Base-by-base conservation (phyloP, 2,329 filamentous ascomycete species). In the Diaporthe caulivora region DNA sequence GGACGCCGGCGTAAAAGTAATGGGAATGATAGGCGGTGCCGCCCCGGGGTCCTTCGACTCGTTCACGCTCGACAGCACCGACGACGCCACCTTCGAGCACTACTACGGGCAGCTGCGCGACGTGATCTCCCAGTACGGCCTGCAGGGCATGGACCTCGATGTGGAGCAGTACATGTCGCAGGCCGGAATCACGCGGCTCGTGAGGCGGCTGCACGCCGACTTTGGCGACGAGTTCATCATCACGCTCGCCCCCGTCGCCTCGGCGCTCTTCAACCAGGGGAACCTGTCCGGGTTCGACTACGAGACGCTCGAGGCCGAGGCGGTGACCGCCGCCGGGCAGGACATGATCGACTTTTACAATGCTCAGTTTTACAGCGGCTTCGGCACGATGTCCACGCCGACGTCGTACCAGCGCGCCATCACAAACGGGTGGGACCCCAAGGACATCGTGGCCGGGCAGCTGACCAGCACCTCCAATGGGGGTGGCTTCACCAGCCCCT, bases 11-110 rank as follows among this genome's bases (percentile, higher is more conserved):
- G 87, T 98, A 76, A 95, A 93, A 78, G 91, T 98, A 17, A 87
- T 97, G 80, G 94, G 91, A 71, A 97, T 98, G 94, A 86, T 98
- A 1, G 95, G 95, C 51, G 95, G 95, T 21, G 95, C 95, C 2
- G 95, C 94, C 0, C 88, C 89, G 74, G 95, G 95, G 15, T 93
- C 91, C 17, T 98, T 90, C 78, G 84, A 85, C 51, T 82, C 89
- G 71, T 34, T 74, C 62, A 87, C 87, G 0, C 87, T 92, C 4
- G 89, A 92, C 78, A 89, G 90, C 72, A 80, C 81, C 58, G 80
- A 86, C 49, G 21, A 55, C 0, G 84, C 87, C 68, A 84, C 86
- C 31, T 97, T 97, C 79, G 93, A 97, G 82, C 81, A 84, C 21
- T 95, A 93, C 84, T 97, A 97, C 80, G 79, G 78, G 0, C 94